phyloP scores from a whole-genome alignment of 1,284 basidiomycete genomes.

The Ustanciosporium gigantosporum region DNA sequence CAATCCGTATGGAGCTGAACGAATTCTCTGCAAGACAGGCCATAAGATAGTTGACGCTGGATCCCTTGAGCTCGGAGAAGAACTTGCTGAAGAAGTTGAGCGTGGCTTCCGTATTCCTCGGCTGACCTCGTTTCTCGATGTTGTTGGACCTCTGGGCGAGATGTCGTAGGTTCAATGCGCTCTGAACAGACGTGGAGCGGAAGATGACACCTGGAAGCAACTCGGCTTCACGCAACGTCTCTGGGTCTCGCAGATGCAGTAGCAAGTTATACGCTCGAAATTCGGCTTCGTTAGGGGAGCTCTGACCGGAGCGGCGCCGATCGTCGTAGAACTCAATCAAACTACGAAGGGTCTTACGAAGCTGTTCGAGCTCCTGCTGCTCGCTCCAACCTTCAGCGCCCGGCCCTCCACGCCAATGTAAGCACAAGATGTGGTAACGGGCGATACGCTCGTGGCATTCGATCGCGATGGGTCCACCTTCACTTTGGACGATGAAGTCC shows the following conservation, averaged over 20 bases:
- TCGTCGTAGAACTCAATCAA: constrained; percentile 93
- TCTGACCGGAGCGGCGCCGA: constrained; percentile 67
- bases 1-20: constrained; percentile 65
- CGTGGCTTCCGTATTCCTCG: constrained; percentile 64
- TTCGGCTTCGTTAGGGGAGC: constrained; percentile 84
- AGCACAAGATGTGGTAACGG: constrained; percentile 84
- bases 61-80: constrained; percentile 63
- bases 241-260: constrained; percentile 81
- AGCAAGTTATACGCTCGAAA: constrained; percentile 94
- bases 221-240: constrained; percentile 72
- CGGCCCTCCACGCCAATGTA: constrained; percentile 68
- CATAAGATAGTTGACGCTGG: constrained; percentile 64
- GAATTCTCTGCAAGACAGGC: constrained; percentile 66
- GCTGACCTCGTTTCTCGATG: constrained; percentile 63
- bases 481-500: constrained; percentile 92
- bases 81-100: constrained; percentile 68
- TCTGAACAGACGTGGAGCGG: constrained; percentile 74
- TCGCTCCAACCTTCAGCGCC: constrained; percentile 70
- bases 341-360: constrained; percentile 86
- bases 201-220: constrained; percentile 76
- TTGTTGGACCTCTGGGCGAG: constrained; percentile 79
- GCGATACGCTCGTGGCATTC: constrained; percentile 91
- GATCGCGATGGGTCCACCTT: constrained; percentile 76
- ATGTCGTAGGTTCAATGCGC: constrained; percentile 77
- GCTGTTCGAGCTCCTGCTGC: constrained; percentile 80